Evolutionary conservation across 768 basidiomycete species (phyloP), one percentile per base, ranked within the genome.

Genomic region (Lactarius deliciosus): DNA sequence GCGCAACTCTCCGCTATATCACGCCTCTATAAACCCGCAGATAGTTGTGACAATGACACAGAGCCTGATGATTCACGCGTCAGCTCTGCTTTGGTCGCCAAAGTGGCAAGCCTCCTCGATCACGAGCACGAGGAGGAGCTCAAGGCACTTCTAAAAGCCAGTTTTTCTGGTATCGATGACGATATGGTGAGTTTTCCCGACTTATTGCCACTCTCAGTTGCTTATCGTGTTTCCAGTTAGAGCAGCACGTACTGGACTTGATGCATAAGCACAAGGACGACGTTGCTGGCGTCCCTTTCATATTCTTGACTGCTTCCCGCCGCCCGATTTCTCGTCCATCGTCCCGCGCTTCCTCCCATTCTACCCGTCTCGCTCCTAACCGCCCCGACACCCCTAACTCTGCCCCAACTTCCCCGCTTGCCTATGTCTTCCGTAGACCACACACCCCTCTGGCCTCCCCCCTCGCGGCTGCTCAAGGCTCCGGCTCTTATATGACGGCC

Each of bases 231-330:
- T 63, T 60, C 6, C 71, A 92, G 90, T 80, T 94, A 68, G 95
- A 97, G 74, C 91, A 95, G 72, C 86, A 88, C 74, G 92, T 95
- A 65, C 81, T 98, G 22, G 94, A 96, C 74, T 84, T 97, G 68
- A 97, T 98, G 96, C 96, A 98, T 79, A 90, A 91, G 77, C 92
- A 95, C 76, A 83, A 86, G 68, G 94, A 96, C 82, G 89, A 92
- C 79, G 79, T 89, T 47, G 86, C 88, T 15, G 89, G 90, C 22
- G 88, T 92, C 7, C 91, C 91, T 0, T 94, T 94, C 74, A 79
- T 92, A 64, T 91, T 89, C 77, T 80, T 94, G 58, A 93, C 90
- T 5, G 89, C 90, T 25, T 90, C 87, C 38, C 83, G 88, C 67
- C 85, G 91, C 22, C 91, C 91, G 36, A 83, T 89, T 60, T 92